These are phyloP conservation scores for Chloranthus sessilifolius DNA, from an alignment of 164 flowering plant genomes.

Conservation along the genomic window DNA sequence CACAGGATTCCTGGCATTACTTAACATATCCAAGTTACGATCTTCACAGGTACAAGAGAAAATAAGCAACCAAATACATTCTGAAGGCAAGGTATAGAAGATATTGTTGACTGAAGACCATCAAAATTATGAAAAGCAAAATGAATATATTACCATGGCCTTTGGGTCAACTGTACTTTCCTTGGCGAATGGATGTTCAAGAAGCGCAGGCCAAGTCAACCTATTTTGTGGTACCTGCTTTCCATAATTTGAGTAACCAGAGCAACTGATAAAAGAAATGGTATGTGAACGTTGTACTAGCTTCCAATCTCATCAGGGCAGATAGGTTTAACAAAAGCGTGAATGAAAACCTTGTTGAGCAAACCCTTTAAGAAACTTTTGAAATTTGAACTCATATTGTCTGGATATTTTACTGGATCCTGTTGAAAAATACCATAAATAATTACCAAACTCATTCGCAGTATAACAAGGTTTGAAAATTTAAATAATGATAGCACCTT, in stretches of 20 bases:
- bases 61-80: not conserved
- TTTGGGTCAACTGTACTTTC: constrained; percentile 60
- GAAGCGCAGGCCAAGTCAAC: constrained; percentile 91
- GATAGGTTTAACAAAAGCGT: not conserved
- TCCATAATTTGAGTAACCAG: constrained; percentile 14
- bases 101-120: not conserved
- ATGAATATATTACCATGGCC: constrained; percentile 40
- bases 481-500: constrained; percentile 61
- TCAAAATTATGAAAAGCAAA: not conserved
- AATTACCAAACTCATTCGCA: not conserved
- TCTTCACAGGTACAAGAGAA: not conserved
- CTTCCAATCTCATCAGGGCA: not conserved
- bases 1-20: constrained; percentile 41
- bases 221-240: constrained; percentile 87
- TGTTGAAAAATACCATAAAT: constrained; percentile 20
- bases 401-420: constrained; percentile 99
- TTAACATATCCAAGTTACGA: constrained; percentile 3
- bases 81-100: not conserved
- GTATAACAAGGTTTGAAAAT: not conserved
- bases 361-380: constrained; percentile 83
- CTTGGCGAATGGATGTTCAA: constrained; percentile 88
- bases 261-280: not conserved
- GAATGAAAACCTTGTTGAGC: constrained; percentile 78
- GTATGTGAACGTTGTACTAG: not conserved
- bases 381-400: constrained; percentile 76